Conservation (phyloP, 306 rosid genomes). For the Alnus rubra region DNA sequence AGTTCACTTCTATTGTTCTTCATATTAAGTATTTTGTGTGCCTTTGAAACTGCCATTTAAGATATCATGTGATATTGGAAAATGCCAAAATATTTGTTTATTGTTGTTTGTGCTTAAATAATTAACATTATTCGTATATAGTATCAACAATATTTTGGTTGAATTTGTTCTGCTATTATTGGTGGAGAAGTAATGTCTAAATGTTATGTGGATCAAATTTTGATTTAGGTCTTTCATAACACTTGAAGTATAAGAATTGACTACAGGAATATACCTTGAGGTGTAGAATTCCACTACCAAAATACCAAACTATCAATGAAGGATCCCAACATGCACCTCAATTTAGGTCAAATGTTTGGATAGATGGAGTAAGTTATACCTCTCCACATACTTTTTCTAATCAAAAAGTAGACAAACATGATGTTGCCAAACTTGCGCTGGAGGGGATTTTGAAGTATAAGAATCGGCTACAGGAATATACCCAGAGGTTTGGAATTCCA, state of each 20-base stretch:
- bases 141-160: neutral
- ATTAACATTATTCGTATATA: neutral
- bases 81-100: neutral
- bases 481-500: too few species aligned
- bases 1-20: neutral
- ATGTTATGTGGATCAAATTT: neutral
- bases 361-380: slow-evolving; percentile 37
- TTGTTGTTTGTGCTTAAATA: neutral
- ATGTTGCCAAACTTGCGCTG: slow-evolving; percentile 48
- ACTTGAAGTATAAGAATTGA: slow-evolving; percentile 24
- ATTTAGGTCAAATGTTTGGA: slow-evolving; percentile 44
- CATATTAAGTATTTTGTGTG: neutral
- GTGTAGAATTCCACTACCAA: slow-evolving; percentile 25
- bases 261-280: slow-evolving; percentile 37
- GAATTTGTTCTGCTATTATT: neutral
- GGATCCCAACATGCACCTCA: slow-evolving; percentile 28
- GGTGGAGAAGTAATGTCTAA: neutral
- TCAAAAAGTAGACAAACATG: slow-evolving; percentile 52
- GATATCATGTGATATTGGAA: neutral
- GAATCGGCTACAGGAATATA: too few species aligned
- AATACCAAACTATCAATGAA: slow-evolving; percentile 40
- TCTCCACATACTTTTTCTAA: slow-evolving; percentile 27
- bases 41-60: neutral
- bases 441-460: slow-evolving; percentile 1
- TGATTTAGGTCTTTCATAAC: slow-evolving; percentile 15